A percentile compares a stretch with the other conserved stretches of the same genome.
phyloP scores from a whole-genome alignment of 2,329 filamentous ascomycete genomes.

The Claviceps humidiphila region DNA sequence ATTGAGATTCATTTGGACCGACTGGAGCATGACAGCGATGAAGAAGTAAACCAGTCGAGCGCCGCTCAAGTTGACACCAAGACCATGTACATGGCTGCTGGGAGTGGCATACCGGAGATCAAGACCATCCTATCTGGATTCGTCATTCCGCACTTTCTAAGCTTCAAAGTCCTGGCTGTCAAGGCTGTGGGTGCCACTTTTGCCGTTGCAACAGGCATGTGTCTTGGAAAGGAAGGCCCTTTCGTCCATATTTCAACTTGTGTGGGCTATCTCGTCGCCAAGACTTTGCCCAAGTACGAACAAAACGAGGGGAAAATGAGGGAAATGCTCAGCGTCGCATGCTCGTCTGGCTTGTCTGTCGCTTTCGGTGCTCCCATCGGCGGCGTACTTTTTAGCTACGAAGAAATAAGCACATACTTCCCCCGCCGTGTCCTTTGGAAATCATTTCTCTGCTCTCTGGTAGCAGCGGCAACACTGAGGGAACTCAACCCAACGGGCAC shows the following conservation, averaged over 20 bases:
- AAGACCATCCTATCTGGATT: constrained; percentile 49
- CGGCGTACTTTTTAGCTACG: constrained; percentile 46
- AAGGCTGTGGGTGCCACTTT: constrained; percentile 46
- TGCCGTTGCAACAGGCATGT: constrained; percentile 46
- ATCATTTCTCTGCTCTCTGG: constrained; percentile 43
- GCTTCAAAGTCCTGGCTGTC: constrained; percentile 38
- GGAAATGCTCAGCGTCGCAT: constrained; percentile 44
- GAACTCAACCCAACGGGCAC: constrained; percentile 46
- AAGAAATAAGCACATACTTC: constrained; percentile 48
- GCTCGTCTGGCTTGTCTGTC: constrained; percentile 43
- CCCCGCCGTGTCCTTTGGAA: constrained; percentile 42
- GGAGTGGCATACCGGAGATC: constrained; percentile 47
- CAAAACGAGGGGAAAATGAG: constrained; percentile 44
- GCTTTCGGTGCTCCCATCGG: constrained; percentile 51
- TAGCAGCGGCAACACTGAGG: constrained; percentile 40
- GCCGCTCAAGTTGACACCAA: constrained; percentile 22
- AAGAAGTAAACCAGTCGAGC: constrained; percentile 6
- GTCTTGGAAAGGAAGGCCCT: constrained; percentile 47
- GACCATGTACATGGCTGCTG: constrained; percentile 44
- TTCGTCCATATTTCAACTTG: constrained; percentile 50
- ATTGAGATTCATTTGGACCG: constrained; percentile 13
- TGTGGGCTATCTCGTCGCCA: constrained; percentile 39
- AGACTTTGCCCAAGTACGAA: constrained; percentile 40
- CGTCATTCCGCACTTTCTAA: constrained; percentile 43
- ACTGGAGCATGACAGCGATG: constrained; percentile 3